These are phyloP conservation scores for Leavenworthia alabamica DNA, from an alignment of 345 rosid species.

Conservation along the genomic window DNA sequence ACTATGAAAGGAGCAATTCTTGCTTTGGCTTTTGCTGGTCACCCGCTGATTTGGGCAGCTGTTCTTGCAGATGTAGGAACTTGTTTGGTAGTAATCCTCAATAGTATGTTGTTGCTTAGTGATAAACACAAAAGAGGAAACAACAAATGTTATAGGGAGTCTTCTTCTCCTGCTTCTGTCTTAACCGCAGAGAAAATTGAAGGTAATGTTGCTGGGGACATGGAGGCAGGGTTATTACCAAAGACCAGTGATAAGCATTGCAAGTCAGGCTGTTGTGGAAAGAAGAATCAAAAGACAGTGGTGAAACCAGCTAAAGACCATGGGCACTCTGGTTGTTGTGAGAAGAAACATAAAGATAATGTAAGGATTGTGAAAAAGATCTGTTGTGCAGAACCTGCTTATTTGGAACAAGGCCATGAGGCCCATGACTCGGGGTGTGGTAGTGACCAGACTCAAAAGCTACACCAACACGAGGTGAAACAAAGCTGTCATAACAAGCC, in stretches of 20 bases:
- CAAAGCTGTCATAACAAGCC: slow-evolving; percentile 22
- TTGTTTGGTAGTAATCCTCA: slow-evolving; percentile 69
- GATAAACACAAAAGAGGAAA: slow-evolving; percentile 1
- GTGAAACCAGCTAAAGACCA: slow-evolving; percentile 6
- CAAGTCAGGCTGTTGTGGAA: slow-evolving; percentile 24
- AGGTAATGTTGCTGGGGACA: slow-evolving; percentile 11
- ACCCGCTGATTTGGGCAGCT: slow-evolving; percentile 86
- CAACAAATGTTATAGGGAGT: slow-evolving; percentile 19
- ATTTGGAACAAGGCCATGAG: not conserved
- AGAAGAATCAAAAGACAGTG: slow-evolving; percentile 13
- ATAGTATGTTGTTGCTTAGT: slow-evolving; percentile 68
- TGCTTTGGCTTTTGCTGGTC: slow-evolving; percentile 67
- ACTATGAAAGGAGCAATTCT: slow-evolving; percentile 57
- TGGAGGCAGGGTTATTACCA: slow-evolving; percentile 24
- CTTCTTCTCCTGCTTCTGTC: not conserved
- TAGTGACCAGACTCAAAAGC: slow-evolving; percentile 16
- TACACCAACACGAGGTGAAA: not conserved
- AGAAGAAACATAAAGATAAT: slow-evolving; percentile 16
- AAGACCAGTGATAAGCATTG: slow-evolving; percentile 18
- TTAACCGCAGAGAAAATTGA: not conserved
- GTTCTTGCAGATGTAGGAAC: slow-evolving; percentile 88
- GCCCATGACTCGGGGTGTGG: slow-evolving; percentile 17
- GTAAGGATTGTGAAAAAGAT: slow-evolving; percentile 3
- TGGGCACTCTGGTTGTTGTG: slow-evolving; percentile 27
- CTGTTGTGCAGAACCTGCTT: slow-evolving; percentile 2